A percentile compares a stretch with the other conserved stretches of the same genome.
These are phyloP conservation scores for Lasiodiplodia gonubiensis DNA, from an alignment of 2,329 filamentous ascomycete species.

Conservation along the genomic window DNA sequence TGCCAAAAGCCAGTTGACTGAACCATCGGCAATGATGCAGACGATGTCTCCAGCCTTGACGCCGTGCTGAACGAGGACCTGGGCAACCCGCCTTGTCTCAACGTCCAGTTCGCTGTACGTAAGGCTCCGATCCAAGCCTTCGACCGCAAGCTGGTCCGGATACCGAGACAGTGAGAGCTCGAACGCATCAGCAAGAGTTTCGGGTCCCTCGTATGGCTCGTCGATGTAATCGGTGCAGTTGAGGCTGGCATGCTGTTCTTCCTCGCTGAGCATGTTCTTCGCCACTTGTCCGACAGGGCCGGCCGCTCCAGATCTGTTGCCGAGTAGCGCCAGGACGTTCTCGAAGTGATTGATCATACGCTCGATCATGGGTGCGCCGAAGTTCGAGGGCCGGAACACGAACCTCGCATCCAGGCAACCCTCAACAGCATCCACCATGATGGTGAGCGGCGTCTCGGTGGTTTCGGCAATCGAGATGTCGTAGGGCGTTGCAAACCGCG, in stretches of 20 bases:
- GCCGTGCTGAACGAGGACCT: not conserved
- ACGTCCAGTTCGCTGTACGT: slow-evolving; percentile 24
- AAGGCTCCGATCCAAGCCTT: slow-evolving; percentile 5
- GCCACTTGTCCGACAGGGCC: not conserved
- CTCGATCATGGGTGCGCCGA: slow-evolving; percentile 2
- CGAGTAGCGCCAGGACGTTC: not conserved
- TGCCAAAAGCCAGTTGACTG: slow-evolving; percentile 27
- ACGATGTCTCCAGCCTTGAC: slow-evolving; percentile 13
- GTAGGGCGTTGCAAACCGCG: not conserved
- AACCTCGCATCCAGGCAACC: slow-evolving; percentile 17
- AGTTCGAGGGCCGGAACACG: slow-evolving; percentile 7
- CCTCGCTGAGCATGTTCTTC: not conserved
- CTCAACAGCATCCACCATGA: not conserved
- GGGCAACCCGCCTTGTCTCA: not conserved
- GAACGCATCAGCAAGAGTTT: slow-evolving; percentile 8
- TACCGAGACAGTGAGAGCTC: not conserved
- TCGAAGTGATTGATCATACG: slow-evolving; percentile 21
- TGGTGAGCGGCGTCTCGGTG: slow-evolving; percentile 9
- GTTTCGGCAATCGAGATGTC: not conserved
- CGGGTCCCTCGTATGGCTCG: slow-evolving; percentile 9
- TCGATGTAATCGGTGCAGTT: slow-evolving; percentile 7
- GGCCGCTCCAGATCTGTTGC: not conserved
- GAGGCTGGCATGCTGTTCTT: slow-evolving; percentile 1
- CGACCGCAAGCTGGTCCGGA: not conserved
- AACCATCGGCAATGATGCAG: slow-evolving; percentile 29